phyloP scores from a whole-genome alignment of 2,329 filamentous ascomycete species.

The Exophiala sp. region DNA sequence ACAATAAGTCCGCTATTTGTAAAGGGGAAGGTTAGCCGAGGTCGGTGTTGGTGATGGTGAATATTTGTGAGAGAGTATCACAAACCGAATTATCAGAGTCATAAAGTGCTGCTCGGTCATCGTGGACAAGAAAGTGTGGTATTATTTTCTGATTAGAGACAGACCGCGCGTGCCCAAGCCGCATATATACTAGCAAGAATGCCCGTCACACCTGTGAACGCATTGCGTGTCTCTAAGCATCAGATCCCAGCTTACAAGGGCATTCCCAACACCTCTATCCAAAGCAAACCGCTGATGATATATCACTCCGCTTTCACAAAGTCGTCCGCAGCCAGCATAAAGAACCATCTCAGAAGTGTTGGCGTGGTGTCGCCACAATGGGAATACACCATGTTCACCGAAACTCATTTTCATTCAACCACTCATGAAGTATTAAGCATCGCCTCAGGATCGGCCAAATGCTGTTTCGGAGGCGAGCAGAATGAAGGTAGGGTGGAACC shows the following conservation, averaged over 20 bases:
- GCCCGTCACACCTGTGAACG: constrained; percentile 44
- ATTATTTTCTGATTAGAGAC: neutral
- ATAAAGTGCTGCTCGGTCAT: no score
- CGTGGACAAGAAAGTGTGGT: neutral
- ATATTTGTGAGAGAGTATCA: no score
- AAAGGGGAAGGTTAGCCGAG: no score
- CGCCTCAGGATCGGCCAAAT: constrained; percentile 53
- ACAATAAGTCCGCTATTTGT: no score
- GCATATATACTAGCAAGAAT: constrained; percentile 22
- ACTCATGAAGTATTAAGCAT: constrained; percentile 65
- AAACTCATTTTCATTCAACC: constrained; percentile 65
- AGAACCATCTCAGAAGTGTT: constrained; percentile 52
- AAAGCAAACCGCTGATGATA: constrained; percentile 61
- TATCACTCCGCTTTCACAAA: constrained; percentile 59
- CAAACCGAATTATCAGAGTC: no score
- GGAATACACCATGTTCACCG: constrained; percentile 66
- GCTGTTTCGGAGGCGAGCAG: constrained; percentile 65
- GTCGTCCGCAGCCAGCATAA: constrained; percentile 49
- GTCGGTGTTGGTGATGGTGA: no score
- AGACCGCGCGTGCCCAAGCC: neutral
- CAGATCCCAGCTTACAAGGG: constrained; percentile 56
- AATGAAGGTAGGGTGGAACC: constrained; percentile 58
- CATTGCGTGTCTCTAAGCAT: constrained; percentile 56
- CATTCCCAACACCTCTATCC: constrained; percentile 63
- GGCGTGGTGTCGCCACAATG: constrained; percentile 61